Percentiles rank a stretch among this genome's conserved stretches.
These are phyloP conservation scores for Cyberlindnera saturnus DNA, from an alignment of 805 yeast genomes.

Conservation along the genomic window DNA sequence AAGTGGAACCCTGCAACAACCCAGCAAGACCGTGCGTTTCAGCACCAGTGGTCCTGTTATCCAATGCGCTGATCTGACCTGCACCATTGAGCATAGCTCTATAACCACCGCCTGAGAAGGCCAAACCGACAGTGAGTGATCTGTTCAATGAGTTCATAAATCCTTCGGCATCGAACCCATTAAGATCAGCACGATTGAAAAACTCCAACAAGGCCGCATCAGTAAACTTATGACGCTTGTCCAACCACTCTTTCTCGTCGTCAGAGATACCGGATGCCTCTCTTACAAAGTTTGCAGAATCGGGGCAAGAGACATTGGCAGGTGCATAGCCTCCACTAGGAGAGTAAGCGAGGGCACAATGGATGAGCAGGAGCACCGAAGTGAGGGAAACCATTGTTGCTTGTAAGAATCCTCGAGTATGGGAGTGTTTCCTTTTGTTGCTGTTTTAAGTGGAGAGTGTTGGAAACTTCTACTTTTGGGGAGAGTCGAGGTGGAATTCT, in stretches of 20 bases:
- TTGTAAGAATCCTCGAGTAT: too few relatives aligned
- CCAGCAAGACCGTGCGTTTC: slow-evolving; percentile 61
- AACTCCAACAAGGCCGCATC: slow-evolving; percentile 25
- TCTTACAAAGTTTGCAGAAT: slow-evolving; percentile 29
- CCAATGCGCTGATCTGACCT: slow-evolving; percentile 73
- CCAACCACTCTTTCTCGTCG: slow-evolving; percentile 52
- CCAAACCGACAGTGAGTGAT: slow-evolving; percentile 47
- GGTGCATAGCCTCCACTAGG: slow-evolving; percentile 61
- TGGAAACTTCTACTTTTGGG: background rate
- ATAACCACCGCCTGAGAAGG: slow-evolving; percentile 90
- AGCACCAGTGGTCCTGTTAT: slow-evolving; percentile 55
- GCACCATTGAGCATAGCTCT: slow-evolving; percentile 85
- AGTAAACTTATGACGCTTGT: slow-evolving; percentile 28
- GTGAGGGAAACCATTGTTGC: background rate
- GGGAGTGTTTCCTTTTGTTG: background rate
- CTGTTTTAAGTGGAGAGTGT: background rate
- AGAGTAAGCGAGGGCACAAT: slow-evolving; percentile 35
- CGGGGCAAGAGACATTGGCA: slow-evolving; percentile 49
- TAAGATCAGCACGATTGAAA: slow-evolving; percentile 41
- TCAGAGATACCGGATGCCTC: slow-evolving; percentile 42
- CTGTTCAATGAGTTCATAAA: slow-evolving; percentile 31
- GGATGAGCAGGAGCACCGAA: slow-evolving; percentile 1
- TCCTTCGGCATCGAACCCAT: slow-evolving; percentile 34
- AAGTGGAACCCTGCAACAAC: slow-evolving; percentile 59
- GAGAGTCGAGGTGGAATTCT: background rate